These are phyloP conservation scores for Trichoderma polysporum DNA, from an alignment of 2,329 filamentous ascomycete genomes.

Conservation along the genomic window DNA sequence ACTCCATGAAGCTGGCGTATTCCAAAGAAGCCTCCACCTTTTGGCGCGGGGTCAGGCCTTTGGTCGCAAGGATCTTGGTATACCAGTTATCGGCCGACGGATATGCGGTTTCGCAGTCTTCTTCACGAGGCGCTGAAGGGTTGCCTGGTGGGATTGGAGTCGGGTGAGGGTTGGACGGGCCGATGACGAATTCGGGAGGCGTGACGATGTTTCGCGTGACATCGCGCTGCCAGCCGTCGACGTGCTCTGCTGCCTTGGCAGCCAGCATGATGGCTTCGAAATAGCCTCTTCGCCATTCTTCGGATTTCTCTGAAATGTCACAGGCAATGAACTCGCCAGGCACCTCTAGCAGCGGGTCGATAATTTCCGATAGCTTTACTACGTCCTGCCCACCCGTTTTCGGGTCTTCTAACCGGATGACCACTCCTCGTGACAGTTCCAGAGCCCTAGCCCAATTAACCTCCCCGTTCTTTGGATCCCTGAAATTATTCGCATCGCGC, in stretches of 20 bases:
- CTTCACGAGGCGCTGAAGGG: conserved; percentile 64
- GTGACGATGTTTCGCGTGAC: conserved; percentile 65
- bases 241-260: conserved; percentile 73
- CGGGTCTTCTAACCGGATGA: conserved; percentile 69
- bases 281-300: conserved; percentile 84
- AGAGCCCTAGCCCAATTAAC: conserved; percentile 69
- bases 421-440: conserved; percentile 56
- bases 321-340: conserved; percentile 61
- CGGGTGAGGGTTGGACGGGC: conserved; percentile 80
- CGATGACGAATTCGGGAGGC: conserved; percentile 70
- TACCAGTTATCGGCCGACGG: conserved; percentile 75
- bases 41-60: conserved; percentile 76
- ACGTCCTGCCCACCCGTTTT: conserved; percentile 67
- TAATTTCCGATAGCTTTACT: conserved; percentile 54
- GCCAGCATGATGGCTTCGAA: conserved; percentile 77
- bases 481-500: conserved; percentile 62
- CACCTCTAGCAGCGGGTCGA: conserved; percentile 68
- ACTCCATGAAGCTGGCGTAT: conserved; percentile 83
- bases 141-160: conserved; percentile 67
- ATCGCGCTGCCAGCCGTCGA: conserved; percentile 78
- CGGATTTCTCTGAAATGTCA: conserved; percentile 73
- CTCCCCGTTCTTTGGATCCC: conserved; percentile 51
- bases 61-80: conserved; percentile 75
- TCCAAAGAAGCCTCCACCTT: conserved; percentile 77
- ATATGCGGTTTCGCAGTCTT: conserved; percentile 71